Percentiles rank a stretch among this genome's conserved stretches.
Evolutionary conservation across 805 yeast genomes (phyloP).

Genomic region (Candida pseudoglaebosa): DNA sequence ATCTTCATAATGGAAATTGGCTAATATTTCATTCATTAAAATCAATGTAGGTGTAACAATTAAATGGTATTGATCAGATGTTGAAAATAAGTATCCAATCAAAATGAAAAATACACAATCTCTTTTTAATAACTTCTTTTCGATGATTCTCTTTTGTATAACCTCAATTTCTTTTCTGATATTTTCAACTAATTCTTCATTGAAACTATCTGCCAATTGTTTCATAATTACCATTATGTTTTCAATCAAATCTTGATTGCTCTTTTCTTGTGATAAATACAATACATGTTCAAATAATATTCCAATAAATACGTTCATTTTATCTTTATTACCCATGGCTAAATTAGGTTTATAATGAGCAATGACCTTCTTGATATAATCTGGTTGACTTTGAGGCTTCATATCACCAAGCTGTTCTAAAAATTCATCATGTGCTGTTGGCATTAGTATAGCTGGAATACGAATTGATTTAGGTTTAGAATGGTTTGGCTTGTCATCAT

Average conservation of each 20-base stretch:
- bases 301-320: conserved; percentile 57
- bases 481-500: conserved; percentile 6
- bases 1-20: conserved; percentile 28
- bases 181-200: conserved; percentile 56
- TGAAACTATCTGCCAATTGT: conserved; percentile 60
- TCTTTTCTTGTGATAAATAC: conserved; percentile 28
- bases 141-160: conserved; percentile 50
- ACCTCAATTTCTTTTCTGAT: conserved; percentile 54
- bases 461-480: conserved; percentile 10
- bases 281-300: conserved; percentile 62
- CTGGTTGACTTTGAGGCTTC: conserved; percentile 40
- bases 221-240: conserved; percentile 46
- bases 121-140: conserved; percentile 11
- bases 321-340: conserved; percentile 78
- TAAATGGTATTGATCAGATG: conserved; percentile 93
- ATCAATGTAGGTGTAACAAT: conserved; percentile 82
- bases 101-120: conserved; percentile 68
- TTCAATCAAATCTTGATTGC: conserved; percentile 31
- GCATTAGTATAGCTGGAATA: conserved; percentile 21
- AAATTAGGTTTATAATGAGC: conserved; percentile 68
- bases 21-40: conserved; percentile 64
- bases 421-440: conserved; percentile 27
- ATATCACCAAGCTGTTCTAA: conserved; percentile 27
- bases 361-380: conserved; percentile 52
- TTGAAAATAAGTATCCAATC: conserved; percentile 78